Evolutionary conservation across 1,284 basidiomycete species (phyloP).

Genomic region (Austroboletus niveus): DNA sequence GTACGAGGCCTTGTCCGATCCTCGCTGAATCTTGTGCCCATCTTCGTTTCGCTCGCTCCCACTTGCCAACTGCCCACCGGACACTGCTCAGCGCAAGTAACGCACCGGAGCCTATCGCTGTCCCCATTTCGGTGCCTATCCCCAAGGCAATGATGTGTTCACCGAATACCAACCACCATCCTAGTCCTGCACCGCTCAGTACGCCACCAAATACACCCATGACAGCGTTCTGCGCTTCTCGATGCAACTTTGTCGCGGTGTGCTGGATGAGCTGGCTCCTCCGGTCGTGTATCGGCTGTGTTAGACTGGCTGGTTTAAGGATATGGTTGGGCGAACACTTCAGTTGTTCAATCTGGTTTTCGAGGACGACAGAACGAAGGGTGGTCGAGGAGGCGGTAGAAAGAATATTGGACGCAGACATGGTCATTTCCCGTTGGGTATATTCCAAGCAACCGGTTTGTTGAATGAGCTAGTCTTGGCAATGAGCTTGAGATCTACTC

Average conservation of each 20-base stretch:
- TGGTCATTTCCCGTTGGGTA: constrained; percentile 49
- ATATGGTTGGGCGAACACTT: constrained; percentile 46
- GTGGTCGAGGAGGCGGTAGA: constrained; percentile 32
- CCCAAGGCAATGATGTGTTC: constrained; percentile 39
- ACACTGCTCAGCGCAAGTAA: constrained; percentile 54
- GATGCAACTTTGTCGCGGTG: constrained; percentile 63
- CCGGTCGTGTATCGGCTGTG: constrained; percentile 54
- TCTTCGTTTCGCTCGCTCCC: constrained; percentile 66
- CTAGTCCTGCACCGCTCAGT: constrained; percentile 43
- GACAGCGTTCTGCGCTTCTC: constrained; percentile 62
- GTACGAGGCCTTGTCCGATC: constrained; percentile 65
- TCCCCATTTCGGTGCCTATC: constrained; percentile 49
- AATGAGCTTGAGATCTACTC: background rate
- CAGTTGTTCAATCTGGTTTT: constrained; percentile 65
- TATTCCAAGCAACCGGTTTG: constrained; percentile 67
- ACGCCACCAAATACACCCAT: constrained; percentile 50
- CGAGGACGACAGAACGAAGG: constrained; percentile 64
- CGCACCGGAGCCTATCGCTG: constrained; percentile 61
- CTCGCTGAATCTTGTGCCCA: constrained; percentile 78
- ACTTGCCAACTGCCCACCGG: constrained; percentile 66
- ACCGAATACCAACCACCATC: constrained; percentile 46
- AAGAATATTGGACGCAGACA: constrained; percentile 42
- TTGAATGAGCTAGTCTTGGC: constrained; percentile 54
- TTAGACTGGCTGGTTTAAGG: constrained; percentile 52
- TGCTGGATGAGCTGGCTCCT: constrained; percentile 56